Evolutionary conservation across 1,284 basidiomycete species (phyloP).

Genomic region (Amylostereum areolatum): DNA sequence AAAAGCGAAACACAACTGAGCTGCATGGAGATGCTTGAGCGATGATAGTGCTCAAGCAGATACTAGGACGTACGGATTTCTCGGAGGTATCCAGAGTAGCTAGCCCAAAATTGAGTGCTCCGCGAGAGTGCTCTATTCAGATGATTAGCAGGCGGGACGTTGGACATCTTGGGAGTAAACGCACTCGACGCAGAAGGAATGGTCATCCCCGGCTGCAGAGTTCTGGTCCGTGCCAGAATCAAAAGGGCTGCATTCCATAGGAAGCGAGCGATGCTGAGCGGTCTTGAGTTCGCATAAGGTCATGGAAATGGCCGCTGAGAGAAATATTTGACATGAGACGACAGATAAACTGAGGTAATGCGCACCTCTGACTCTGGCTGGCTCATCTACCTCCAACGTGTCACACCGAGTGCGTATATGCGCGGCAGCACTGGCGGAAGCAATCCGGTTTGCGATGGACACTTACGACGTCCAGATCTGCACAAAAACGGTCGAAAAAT

Average conservation of each 20-base stretch:
- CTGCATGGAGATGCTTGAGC: conserved; percentile 31
- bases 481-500: no score
- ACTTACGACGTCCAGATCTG: conserved; percentile 16
- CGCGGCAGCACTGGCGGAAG: conserved; percentile 44
- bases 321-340: conserved; percentile 12
- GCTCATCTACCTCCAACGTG: conserved; percentile 53
- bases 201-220: conserved; percentile 13
- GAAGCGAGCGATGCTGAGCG: conserved; percentile 56
- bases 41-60: neutral
- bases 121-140: conserved; percentile 58
- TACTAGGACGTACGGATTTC: conserved; percentile 54
- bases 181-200: conserved; percentile 54
- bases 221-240: conserved; percentile 6
- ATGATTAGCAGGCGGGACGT: conserved; percentile 1
- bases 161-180: conserved; percentile 11
- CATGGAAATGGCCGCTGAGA: conserved; percentile 65
- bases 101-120: conserved; percentile 77
- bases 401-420: conserved; percentile 46
- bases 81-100: conserved; percentile 74
- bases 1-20: conserved; percentile 67
- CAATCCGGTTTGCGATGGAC: conserved; percentile 48
- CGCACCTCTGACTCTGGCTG: conserved; percentile 47
- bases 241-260: conserved; percentile 57
- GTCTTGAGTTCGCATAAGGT: conserved; percentile 72
- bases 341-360: conserved; percentile 2